Evolutionary conservation across 768 basidiomycete genomes (phyloP).

Genomic region (Dioszegia hungarica): DNA sequence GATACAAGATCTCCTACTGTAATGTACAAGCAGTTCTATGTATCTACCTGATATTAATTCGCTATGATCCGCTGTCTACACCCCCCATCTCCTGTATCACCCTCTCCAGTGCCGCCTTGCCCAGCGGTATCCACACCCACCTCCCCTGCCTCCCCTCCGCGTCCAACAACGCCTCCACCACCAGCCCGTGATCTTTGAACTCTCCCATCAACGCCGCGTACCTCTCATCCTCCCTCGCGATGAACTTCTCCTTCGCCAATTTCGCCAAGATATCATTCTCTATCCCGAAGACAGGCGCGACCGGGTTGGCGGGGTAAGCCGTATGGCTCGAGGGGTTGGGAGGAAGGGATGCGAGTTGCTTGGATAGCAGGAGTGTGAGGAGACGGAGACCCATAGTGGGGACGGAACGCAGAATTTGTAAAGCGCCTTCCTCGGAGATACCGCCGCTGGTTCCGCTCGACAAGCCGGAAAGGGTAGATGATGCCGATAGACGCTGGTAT

Average conservation of each 20-base stretch:
- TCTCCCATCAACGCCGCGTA: slow-evolving; percentile 77
- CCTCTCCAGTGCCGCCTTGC: slow-evolving; percentile 63
- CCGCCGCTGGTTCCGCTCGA: slow-evolving; percentile 46
- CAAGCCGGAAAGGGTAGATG: slow-evolving; percentile 37
- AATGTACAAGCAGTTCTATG: no score
- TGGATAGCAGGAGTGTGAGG: slow-evolving; percentile 65
- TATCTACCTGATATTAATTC: no score
- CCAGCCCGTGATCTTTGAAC: slow-evolving; percentile 82
- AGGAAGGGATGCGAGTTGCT: slow-evolving; percentile 62
- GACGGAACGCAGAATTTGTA: slow-evolving; percentile 74
- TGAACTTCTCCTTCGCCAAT: slow-evolving; percentile 71
- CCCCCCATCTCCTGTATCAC: slow-evolving; percentile 5
- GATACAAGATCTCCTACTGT: no score
- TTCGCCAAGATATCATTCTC: slow-evolving; percentile 48
- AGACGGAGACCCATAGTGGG: slow-evolving; percentile 80
- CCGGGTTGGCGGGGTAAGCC: slow-evolving; percentile 56
- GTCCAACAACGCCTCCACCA: slow-evolving; percentile 54
- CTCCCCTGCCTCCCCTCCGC: slow-evolving; percentile 55
- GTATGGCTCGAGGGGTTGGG: slow-evolving; percentile 40
- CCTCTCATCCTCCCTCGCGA: slow-evolving; percentile 82
- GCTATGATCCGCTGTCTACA: no score
- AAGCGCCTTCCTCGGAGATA: slow-evolving; percentile 66
- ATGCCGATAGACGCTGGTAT: slow-evolving; percentile 35
- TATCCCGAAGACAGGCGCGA: slow-evolving; percentile 63
- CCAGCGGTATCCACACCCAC: slow-evolving; percentile 79